These are phyloP conservation scores for Cyclostephanos invisitatus DNA, from an alignment of 108 stramenopile species.

Conservation along the genomic window DNA sequence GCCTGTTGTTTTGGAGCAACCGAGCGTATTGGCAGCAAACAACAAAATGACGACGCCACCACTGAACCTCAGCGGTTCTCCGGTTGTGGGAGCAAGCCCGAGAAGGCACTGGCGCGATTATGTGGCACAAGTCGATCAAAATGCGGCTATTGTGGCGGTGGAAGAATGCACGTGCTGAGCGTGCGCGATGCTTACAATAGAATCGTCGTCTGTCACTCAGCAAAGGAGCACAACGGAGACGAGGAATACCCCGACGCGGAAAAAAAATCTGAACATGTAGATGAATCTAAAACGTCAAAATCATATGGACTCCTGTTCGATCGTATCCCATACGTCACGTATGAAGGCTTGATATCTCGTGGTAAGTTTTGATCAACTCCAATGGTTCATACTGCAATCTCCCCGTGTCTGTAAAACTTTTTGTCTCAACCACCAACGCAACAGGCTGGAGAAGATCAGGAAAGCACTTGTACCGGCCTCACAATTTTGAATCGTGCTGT, in stretches of 20 bases:
- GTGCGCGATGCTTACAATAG: conserved; percentile 34
- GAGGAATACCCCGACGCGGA: background rate
- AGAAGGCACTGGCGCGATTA: conserved; percentile 38
- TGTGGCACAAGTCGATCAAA: conserved; percentile 59
- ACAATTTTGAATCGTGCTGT: conserved; percentile 83
- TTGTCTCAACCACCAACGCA: background rate
- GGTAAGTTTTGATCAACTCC: conserved; percentile 12
- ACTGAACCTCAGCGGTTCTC: background rate
- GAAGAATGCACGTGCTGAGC: conserved; percentile 44
- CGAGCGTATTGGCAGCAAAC: background rate
- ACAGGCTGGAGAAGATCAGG: conserved; percentile 82
- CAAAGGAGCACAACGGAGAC: conserved; percentile 8
- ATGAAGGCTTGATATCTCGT: conserved; percentile 64
- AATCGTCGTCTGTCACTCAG: conserved; percentile 10
- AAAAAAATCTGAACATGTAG: conserved; percentile 13
- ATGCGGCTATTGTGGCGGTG: conserved; percentile 82
- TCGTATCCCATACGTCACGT: conserved; percentile 51
- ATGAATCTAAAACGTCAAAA: conserved; percentile 54
- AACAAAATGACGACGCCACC: background rate
- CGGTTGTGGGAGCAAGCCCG: background rate
- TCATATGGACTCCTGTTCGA: conserved; percentile 70
- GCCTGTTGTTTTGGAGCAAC: background rate
- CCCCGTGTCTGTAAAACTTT: background rate
- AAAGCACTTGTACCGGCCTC: conserved; percentile 75
- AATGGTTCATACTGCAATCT: background rate